These are phyloP conservation scores for Cerrena zonata DNA, from an alignment of 1,284 basidiomycete species.

Conservation along the genomic window DNA sequence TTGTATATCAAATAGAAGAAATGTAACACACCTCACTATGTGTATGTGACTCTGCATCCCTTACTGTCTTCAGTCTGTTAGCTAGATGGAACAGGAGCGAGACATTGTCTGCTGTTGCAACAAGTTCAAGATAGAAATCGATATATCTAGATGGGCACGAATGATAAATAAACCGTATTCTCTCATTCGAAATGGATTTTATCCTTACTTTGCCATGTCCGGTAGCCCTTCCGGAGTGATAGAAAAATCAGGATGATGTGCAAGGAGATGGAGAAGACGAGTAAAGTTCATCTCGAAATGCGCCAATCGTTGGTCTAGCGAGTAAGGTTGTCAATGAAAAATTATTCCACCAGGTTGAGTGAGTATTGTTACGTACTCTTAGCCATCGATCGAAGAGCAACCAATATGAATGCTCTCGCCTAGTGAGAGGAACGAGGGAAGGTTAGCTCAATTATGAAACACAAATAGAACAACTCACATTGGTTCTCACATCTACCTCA, in stretches of 20 bases:
- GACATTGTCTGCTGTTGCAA: conserved; percentile 75
- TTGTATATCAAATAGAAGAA: conserved; percentile 2
- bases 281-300: conserved; percentile 80
- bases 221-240: conserved; percentile 55
- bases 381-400: conserved; percentile 41
- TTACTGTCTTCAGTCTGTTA: conserved; percentile 78
- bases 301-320: conserved; percentile 54
- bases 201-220: conserved; percentile 65
- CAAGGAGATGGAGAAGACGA: conserved; percentile 79
- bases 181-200: background rate
- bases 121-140: conserved; percentile 78
- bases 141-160: conserved; percentile 71
- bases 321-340: background rate
- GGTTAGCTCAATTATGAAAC: background rate
- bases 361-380: conserved; percentile 34
- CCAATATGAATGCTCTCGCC: conserved; percentile 56
- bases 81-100: conserved; percentile 81
- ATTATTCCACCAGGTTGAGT: background rate
- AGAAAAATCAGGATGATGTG: conserved; percentile 90
- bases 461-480: conserved; percentile 36
- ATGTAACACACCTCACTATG: conserved; percentile 58
- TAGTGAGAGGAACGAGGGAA: conserved; percentile 20
- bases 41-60: conserved; percentile 63
- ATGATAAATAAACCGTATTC: background rate
- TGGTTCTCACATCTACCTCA: conserved; percentile 68